Evolutionary conservation across 768 basidiomycete genomes (phyloP).

Genomic region (Tulasnella sp.): DNA sequence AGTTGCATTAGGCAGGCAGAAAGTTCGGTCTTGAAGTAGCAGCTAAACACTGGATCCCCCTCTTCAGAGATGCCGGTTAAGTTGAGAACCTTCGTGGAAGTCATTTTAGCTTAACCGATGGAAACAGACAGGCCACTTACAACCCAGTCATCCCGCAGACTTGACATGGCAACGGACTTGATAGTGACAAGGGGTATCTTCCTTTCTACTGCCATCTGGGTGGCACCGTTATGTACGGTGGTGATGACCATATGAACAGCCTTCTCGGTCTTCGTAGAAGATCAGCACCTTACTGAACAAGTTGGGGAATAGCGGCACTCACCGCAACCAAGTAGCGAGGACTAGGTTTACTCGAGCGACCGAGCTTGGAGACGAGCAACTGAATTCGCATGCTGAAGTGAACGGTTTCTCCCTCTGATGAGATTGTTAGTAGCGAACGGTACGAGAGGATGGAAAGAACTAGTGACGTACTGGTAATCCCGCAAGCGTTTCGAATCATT

Average conservation of each 20-base stretch:
- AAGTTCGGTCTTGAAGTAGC: constrained; percentile 93
- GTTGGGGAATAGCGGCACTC: constrained; percentile 23
- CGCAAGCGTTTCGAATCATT: constrained; percentile 59
- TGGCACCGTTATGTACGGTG: constrained; percentile 47
- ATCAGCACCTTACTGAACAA: background rate
- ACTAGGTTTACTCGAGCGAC: constrained; percentile 80
- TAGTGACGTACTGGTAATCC: constrained; percentile 50
- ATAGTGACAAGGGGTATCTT: constrained; percentile 87
- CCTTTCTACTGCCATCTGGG: constrained; percentile 55
- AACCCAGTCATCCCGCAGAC: constrained; percentile 89
- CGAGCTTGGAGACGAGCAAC: constrained; percentile 71
- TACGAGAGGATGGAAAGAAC: background rate
- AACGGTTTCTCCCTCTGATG: constrained; percentile 55
- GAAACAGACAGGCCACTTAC: constrained; percentile 32
- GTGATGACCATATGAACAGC: constrained; percentile 67
- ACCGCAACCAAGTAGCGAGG: constrained; percentile 88
- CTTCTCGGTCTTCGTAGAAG: constrained; percentile 54
- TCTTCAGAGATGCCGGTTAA: constrained; percentile 63
- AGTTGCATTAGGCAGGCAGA: constrained; percentile 67
- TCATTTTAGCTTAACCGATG: background rate
- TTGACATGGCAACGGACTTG: constrained; percentile 76
- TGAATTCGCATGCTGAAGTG: constrained; percentile 76
- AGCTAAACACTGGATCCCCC: constrained; percentile 86
- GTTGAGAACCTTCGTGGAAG: constrained; percentile 52
- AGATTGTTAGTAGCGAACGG: background rate